A percentile compares a stretch with the other conserved stretches of the same genome.
phyloP scores from a whole-genome alignment of 441 rosid genomes.

The Populus tomentosa region DNA sequence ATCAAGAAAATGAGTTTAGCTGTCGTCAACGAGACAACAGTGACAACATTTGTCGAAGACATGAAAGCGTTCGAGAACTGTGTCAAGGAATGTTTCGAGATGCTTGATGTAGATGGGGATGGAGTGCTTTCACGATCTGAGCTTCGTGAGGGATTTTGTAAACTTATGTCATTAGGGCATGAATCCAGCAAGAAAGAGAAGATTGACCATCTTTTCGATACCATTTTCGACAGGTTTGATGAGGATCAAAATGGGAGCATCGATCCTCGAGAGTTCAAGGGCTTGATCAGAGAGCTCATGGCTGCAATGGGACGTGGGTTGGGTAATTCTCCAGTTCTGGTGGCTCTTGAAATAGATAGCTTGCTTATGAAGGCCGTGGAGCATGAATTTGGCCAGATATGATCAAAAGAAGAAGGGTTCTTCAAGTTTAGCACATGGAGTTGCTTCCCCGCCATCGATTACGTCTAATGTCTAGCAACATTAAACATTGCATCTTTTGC shows the following conservation, averaged over 20 bases:
- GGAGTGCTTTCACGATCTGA: conserved; percentile 18
- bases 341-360: conserved; percentile 37
- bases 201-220: background rate
- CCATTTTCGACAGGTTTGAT: conserved; percentile 30
- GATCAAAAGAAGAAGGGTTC: background rate
- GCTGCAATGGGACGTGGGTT: conserved; percentile 39
- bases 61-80: conserved; percentile 13
- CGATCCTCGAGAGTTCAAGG: conserved; percentile 16
- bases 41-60: conserved; percentile 26
- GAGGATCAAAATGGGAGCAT: conserved; percentile 24
- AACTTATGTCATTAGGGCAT: conserved; percentile 16
- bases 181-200: conserved; percentile 7
- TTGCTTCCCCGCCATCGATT: background rate
- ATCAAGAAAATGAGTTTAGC: conserved; percentile 25
- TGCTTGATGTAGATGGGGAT: conserved; percentile 18
- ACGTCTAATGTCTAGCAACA: background rate
- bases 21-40: conserved; percentile 21
- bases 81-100: conserved; percentile 20
- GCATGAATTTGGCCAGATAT: conserved; percentile 22
- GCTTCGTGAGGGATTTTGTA: conserved; percentile 17
- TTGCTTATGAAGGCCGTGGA: conserved; percentile 43
- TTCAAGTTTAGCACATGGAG: background rate
- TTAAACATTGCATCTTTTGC: background rate
- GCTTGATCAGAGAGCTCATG: conserved; percentile 37
- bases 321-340: conserved; percentile 33